A percentile compares a stretch with the other conserved stretches of the same genome.
Evolutionary conservation across 2,329 filamentous ascomycete genomes (phyloP).

Genomic region (Dactylella cylindrospora): DNA sequence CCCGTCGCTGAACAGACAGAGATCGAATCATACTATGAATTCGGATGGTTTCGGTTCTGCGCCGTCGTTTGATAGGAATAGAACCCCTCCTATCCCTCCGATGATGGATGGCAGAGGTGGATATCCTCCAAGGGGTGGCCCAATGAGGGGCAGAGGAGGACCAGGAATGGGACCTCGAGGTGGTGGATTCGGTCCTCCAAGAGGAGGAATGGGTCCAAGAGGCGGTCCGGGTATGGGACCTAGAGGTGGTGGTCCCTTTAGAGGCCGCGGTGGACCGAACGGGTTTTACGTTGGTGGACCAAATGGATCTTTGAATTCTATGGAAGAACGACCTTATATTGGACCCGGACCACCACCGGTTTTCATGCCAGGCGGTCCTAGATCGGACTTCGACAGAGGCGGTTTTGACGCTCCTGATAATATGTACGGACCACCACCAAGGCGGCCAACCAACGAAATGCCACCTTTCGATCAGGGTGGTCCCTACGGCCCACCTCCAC

Average conservation of each 20-base stretch:
- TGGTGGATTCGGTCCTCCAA: slow-evolving; percentile 44
- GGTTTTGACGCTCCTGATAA: slow-evolving; percentile 35
- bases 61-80: slow-evolving; percentile 33
- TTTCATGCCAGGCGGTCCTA: slow-evolving; percentile 36
- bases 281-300: slow-evolving; percentile 40
- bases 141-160: slow-evolving; percentile 40
- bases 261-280: slow-evolving; percentile 42
- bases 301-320: slow-evolving; percentile 30
- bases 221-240: slow-evolving; percentile 21
- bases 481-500: slow-evolving; percentile 28
- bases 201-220: slow-evolving; percentile 38
- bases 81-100: slow-evolving; percentile 29
- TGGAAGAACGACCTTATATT: slow-evolving; percentile 42
- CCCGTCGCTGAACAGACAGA: slow-evolving; percentile 28
- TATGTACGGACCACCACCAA: slow-evolving; percentile 30
- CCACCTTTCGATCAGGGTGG: slow-evolving; percentile 13
- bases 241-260: slow-evolving; percentile 5
- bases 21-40: slow-evolving; percentile 44
- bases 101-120: slow-evolving; percentile 30
- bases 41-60: slow-evolving; percentile 36
- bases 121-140: slow-evolving; percentile 39
- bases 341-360: slow-evolving; percentile 41
- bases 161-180: slow-evolving; percentile 38
- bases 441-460: slow-evolving; percentile 22
- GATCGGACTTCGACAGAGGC: slow-evolving; percentile 20